Evolutionary conservation across 371 early-diverging fungal genomes (phyloP).

Genomic region (Mucor saturninus): DNA sequence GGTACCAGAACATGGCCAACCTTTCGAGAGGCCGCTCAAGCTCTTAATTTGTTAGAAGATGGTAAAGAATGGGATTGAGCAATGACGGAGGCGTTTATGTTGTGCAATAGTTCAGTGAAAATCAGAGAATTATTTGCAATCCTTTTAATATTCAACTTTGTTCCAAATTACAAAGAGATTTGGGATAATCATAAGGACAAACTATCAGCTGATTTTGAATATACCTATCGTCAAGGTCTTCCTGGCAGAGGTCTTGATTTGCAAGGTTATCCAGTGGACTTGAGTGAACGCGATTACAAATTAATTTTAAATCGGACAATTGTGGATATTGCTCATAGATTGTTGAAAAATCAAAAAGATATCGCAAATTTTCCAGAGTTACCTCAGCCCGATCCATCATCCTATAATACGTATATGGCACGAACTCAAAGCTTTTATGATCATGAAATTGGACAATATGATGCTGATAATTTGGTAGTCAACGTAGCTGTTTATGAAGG

Average conservation of each 20-base stretch:
- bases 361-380: not conserved
- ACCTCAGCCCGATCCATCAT: not conserved
- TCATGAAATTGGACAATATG: not conserved
- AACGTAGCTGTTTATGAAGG: not conserved
- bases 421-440: not conserved
- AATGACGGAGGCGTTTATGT: not conserved
- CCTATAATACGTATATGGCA: not conserved
- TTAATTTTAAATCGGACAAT: not conserved
- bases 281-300: not conserved
- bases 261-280: not conserved
- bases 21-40: slow-evolving; percentile 3
- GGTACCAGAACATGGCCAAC: slow-evolving; percentile 8
- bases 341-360: not conserved
- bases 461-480: slow-evolving; percentile 1
- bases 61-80: too few species aligned
- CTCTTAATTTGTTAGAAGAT: slow-evolving; percentile 20
- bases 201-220: not conserved
- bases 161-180: not conserved
- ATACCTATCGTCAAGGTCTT: not conserved
- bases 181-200: not conserved
- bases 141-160: not conserved
- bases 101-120: not conserved
- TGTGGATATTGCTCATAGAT: not conserved
- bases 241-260: not conserved
- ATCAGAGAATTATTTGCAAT: not conserved